Percentiles rank a stretch among this genome's conserved stretches.
Evolutionary conservation across 179 eudicot genomes (phyloP).

Genomic region (Drosera spatulata): DNA sequence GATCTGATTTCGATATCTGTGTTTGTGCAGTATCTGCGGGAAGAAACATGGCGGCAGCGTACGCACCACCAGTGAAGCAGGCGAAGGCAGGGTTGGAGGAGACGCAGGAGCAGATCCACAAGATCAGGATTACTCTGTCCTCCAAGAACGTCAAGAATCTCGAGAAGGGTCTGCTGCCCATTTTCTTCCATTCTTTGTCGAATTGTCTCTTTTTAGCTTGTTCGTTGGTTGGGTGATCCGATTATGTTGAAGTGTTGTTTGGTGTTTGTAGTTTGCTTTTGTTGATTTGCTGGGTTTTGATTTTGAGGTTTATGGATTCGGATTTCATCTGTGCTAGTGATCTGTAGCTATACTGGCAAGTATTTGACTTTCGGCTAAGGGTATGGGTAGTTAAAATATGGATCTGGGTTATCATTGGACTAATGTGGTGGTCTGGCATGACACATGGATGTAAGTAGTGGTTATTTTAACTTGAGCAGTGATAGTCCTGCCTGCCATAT

Average conservation of each 20-base stretch:
- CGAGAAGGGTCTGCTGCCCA: conserved; percentile 52
- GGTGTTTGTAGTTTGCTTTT: neutral
- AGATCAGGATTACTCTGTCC: conserved; percentile 85
- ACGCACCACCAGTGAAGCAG: conserved; percentile 34
- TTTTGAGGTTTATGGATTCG: neutral
- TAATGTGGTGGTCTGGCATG: no score
- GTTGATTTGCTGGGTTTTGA: neutral
- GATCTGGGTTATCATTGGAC: no score
- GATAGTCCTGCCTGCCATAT: no score
- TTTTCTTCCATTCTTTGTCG: neutral
- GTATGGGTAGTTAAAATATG: no score
- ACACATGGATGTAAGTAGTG: no score
- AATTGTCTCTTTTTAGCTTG: neutral
- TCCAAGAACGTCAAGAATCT: conserved; percentile 85
- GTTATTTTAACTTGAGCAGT: no score
- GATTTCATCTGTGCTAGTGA: neutral
- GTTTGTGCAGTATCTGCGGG: no score
- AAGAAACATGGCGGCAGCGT: no score
- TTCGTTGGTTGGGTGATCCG: neutral
- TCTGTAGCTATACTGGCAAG: no score
- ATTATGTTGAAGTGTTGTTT: no score
- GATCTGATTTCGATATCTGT: no score
- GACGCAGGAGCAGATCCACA: conserved; percentile 56
- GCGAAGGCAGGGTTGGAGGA: conserved; percentile 77
- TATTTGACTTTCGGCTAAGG: no score